phyloP scores from a whole-genome alignment of 2,329 filamentous ascomycete species.

The Cadophora sp. region DNA sequence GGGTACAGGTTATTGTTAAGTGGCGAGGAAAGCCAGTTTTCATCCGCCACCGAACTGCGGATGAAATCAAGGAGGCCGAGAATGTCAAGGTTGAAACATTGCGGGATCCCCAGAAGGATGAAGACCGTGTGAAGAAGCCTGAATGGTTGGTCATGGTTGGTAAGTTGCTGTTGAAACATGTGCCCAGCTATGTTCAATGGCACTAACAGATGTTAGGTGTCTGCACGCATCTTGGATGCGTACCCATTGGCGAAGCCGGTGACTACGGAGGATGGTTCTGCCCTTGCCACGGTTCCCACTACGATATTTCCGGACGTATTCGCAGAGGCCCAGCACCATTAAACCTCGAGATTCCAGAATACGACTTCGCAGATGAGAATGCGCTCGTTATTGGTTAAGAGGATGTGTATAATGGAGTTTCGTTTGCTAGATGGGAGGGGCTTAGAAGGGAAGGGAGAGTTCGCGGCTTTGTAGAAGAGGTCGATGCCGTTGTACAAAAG shows the following conservation, averaged over 20 bases:
- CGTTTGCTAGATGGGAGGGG: slow-evolving; percentile 17
- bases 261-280: slow-evolving; percentile 99
- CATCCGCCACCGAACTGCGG: slow-evolving; percentile 94
- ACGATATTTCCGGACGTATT: slow-evolving; percentile 99
- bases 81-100: slow-evolving; percentile 81
- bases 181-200: background rate
- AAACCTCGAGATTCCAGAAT: slow-evolving; percentile 93
- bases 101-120: slow-evolving; percentile 89
- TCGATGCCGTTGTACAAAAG: slow-evolving; percentile 48
- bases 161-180: slow-evolving; percentile 48
- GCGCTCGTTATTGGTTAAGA: slow-evolving; percentile 89
- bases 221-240: slow-evolving; percentile 99
- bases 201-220: slow-evolving; percentile 67
- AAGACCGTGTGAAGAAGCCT: slow-evolving; percentile 94
- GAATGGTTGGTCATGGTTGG: slow-evolving; percentile 99
- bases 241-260: slow-evolving; percentile 97
- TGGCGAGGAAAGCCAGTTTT: slow-evolving; percentile 99
- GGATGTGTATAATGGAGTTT: slow-evolving; percentile 26
- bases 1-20: slow-evolving; percentile 89
- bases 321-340: slow-evolving; percentile 96
- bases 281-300: slow-evolving; percentile 99
- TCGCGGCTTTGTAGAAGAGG: slow-evolving; percentile 48
- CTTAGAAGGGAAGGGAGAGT: slow-evolving; percentile 38
- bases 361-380: slow-evolving; percentile 91
- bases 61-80: slow-evolving; percentile 96